Conservation (phyloP, 306 rosid genomes). For the Inga oerstediana region DNA sequence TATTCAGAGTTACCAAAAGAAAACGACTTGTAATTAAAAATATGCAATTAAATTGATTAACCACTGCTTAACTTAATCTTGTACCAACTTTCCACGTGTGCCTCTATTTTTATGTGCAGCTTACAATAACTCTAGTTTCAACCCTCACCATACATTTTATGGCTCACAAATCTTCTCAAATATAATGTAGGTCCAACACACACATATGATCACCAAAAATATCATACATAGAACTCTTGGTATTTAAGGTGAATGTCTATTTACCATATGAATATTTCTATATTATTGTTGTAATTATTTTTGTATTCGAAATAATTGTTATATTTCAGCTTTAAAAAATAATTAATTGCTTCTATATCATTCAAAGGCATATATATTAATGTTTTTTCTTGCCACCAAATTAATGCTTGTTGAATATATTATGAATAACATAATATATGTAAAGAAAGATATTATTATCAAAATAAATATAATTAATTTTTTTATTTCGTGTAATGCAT, state of each 20-base stretch:
- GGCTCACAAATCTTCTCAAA: neutral
- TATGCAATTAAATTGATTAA: neutral
- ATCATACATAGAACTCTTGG: neutral
- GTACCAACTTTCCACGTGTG: neutral
- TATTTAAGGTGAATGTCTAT: neutral
- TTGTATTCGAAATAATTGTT: neutral
- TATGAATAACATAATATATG: neutral
- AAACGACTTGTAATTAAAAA: neutral
- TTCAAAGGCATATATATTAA: neutral
- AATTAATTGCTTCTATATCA: no score
- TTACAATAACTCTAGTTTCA: neutral
- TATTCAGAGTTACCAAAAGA: neutral
- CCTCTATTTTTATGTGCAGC: neutral
- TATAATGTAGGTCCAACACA: neutral
- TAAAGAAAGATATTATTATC: neutral
- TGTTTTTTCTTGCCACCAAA: neutral
- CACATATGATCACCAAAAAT: neutral
- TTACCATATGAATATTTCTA: neutral
- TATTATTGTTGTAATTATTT: neutral
- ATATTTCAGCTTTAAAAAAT: neutral
- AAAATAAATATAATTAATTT: no score
- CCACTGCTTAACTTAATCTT: neutral
- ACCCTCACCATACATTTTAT: conserved; percentile 2
- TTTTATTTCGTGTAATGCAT: neutral
- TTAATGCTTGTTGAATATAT: neutral